phyloP scores from a whole-genome alignment of 176 grass and related monocot species.

The Musa troglodytarum region DNA sequence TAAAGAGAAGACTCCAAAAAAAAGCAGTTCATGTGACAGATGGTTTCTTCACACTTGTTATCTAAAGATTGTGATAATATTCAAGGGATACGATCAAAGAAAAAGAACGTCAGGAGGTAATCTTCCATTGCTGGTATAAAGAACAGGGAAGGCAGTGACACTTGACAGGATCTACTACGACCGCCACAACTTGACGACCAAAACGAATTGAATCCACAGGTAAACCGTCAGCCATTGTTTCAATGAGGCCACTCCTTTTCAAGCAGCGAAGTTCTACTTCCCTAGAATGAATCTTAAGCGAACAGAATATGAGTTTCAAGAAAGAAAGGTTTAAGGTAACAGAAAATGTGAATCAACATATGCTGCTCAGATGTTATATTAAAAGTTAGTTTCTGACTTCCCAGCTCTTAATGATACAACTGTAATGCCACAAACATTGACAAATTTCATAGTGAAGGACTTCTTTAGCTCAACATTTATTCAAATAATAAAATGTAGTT shows the following conservation, averaged over 20 bases:
- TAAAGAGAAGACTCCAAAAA: too few relatives aligned
- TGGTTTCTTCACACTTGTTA: too few relatives aligned
- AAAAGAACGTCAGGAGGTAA: background rate
- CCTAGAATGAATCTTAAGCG: background rate
- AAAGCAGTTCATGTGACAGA: too few relatives aligned
- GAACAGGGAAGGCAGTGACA: slow-evolving; percentile 9
- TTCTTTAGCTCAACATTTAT: too few relatives aligned
- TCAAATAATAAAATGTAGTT: too few relatives aligned
- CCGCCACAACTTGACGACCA: slow-evolving; percentile 3
- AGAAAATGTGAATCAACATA: background rate
- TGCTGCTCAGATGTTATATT: too few relatives aligned
- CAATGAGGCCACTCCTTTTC: slow-evolving; percentile 31
- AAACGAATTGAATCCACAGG: slow-evolving; percentile 25
- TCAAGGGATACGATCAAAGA: background rate
- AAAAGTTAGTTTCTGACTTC: too few relatives aligned
- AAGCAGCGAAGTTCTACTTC: slow-evolving; percentile 23
- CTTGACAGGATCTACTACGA: slow-evolving; percentile 9
- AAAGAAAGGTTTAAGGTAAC: background rate
- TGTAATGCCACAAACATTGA: too few relatives aligned
- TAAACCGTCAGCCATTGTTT: slow-evolving; percentile 28
- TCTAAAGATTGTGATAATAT: too few relatives aligned
- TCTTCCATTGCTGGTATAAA: slow-evolving; percentile 9
- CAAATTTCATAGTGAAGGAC: too few relatives aligned
- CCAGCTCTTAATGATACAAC: too few relatives aligned
- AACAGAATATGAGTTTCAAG: background rate